A percentile compares a stretch with the other conserved stretches of the same genome.
These are phyloP conservation scores for Serendipita vermifera DNA, from an alignment of 768 basidiomycete species.

Conservation along the genomic window DNA sequence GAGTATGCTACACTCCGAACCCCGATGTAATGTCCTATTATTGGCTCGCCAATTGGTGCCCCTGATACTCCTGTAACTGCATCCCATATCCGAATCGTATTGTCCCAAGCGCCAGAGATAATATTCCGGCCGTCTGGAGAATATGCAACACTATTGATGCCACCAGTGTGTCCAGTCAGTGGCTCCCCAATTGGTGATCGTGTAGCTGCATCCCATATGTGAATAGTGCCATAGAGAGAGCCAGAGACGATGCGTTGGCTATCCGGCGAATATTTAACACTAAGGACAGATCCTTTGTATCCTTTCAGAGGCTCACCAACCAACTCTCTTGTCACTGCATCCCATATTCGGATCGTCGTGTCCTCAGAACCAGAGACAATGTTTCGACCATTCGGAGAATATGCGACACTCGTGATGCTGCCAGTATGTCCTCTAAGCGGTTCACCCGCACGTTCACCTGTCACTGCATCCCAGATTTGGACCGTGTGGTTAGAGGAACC, in stretches of 20 bases:
- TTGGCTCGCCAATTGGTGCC: no score
- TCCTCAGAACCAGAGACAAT: conserved; percentile 15
- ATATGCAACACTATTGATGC: conserved; percentile 11
- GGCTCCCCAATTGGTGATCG: background rate
- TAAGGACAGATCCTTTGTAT: background rate
- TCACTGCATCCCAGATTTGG: no score
- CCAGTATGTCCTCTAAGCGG: conserved; percentile 11
- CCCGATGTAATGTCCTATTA: no score
- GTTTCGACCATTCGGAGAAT: conserved; percentile 14
- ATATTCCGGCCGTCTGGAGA: conserved; percentile 15
- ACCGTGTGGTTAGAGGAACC: background rate
- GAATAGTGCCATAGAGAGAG: conserved; percentile 3
- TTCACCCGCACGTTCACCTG: no score
- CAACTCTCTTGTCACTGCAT: background rate
- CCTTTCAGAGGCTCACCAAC: conserved; percentile 6
- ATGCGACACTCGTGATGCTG: conserved; percentile 9
- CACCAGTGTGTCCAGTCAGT: conserved; percentile 8
- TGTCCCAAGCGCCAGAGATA: conserved; percentile 14
- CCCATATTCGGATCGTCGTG: conserved; percentile 9
- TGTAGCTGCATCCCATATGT: conserved; percentile 5
- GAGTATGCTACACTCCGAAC: no score
- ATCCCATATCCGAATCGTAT: conserved; percentile 16
- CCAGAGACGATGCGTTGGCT: background rate
- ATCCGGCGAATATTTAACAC: conserved; percentile 6
- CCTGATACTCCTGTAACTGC: conserved; percentile 14